Base-by-base conservation (phyloP, 1,284 basidiomycete species). In the Wallemia ichthyophaga region DNA sequence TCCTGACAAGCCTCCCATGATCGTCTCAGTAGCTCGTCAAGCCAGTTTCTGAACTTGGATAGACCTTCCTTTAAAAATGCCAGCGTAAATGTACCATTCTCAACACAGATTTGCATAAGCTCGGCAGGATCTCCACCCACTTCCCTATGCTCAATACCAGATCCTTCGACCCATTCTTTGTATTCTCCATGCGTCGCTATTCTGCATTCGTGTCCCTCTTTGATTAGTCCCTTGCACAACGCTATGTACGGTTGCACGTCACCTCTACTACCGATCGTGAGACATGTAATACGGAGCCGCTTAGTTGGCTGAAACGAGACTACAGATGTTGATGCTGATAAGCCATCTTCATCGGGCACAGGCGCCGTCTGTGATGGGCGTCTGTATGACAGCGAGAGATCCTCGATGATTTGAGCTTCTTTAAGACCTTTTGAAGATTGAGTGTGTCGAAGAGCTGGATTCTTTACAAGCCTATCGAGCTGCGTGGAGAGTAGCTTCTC, bases 91-190 rank as follows among this genome's bases (percentile, higher is more conserved):
- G 83, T 94, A 61, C 94, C 88, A 68, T 95, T 92, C 70, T 94
- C 89, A 33, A 94, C 82, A 68, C 88, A 94, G 63, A 94, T 85
- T 56, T 82, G 76, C 85, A 88, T 85, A 59, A 98, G 74, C 69
- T 95, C 91, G 1, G 91, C 89, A 1, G 92, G 92, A 69, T 98
- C 94, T 21, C 94, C 92, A 19, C 92, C 92, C 25, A 96, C 85
- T 65, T 80, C 83, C 9, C 81, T 81, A 68, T 86, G 96, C 65
- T 89, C 88, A 64, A 98, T 92, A 1, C 86, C 88, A 57, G 70
- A 67, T 48, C 85, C 81, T 72, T 91, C 85, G 62, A 98, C 81
- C 94, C 94, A 98, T 48, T 82, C 79, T 68, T 80, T 79, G 71
- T 92, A 98, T 70, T 98, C 92, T 57, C 80, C 82, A 65, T 96